phyloP scores from a whole-genome alignment of 2,329 filamentous ascomycete genomes.

The Boeremia lycopersici region DNA sequence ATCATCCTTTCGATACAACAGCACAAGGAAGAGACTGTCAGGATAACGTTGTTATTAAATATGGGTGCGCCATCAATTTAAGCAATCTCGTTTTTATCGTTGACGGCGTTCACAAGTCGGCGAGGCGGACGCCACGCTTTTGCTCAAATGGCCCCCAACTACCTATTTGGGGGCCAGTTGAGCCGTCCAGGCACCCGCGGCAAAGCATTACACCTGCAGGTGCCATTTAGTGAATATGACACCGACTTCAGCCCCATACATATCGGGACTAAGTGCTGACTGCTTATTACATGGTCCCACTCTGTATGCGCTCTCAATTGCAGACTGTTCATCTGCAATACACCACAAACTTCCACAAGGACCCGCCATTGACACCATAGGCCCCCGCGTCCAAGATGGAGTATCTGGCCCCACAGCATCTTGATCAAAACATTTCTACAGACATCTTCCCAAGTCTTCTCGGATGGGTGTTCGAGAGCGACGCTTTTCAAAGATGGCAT shows the following conservation, averaged over 20 bases:
- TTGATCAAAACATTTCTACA: conserved; percentile 4
- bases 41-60: too few relatives aligned
- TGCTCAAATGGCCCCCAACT: too few relatives aligned
- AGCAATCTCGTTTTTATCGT: too few relatives aligned
- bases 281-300: not conserved
- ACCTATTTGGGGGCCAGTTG: not conserved
- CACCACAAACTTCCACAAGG: too few relatives aligned
- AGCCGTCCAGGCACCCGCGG: conserved; percentile 1
- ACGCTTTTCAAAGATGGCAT: conserved; percentile 18
- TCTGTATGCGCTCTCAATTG: not conserved
- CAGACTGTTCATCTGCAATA: too few relatives aligned
- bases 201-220: not conserved
- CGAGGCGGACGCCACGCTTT: too few relatives aligned
- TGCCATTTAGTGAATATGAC: not conserved
- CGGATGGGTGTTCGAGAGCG: conserved; percentile 20
- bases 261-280: not conserved
- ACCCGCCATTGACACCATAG: too few relatives aligned
- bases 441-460: conserved; percentile 24
- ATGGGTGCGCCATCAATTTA: too few relatives aligned
- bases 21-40: not conserved
- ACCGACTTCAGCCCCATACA: not conserved
- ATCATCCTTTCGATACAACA: not conserved
- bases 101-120: too few relatives aligned
- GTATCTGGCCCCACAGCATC: conserved; percentile 2
- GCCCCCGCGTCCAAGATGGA: not conserved